Conservation (phyloP, 768 basidiomycete species). For the Pulveroboletus sp. region DNA sequence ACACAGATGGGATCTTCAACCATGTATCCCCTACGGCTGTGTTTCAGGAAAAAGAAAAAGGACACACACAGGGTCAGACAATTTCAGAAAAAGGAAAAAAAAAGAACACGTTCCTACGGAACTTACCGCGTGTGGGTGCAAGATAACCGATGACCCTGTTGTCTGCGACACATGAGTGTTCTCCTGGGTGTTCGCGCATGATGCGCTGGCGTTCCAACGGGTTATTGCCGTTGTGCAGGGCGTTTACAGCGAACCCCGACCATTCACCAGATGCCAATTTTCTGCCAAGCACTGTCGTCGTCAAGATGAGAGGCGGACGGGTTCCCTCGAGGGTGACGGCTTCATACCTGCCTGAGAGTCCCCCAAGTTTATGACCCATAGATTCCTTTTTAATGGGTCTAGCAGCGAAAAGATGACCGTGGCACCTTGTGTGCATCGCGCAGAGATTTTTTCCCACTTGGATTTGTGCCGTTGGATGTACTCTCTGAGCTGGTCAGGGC, state of each 20-base stretch:
- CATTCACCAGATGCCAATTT: constrained; percentile 18
- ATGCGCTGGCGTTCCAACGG: constrained; percentile 25
- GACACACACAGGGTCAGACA: constrained; percentile 12
- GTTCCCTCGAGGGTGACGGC: neutral
- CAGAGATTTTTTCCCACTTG: constrained; percentile 33
- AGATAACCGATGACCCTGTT: constrained; percentile 36
- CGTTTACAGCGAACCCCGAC: constrained; percentile 20
- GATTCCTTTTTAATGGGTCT: constrained; percentile 24
- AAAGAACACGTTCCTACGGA: neutral
- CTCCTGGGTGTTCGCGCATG: constrained; percentile 29
- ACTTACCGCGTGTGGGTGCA: constrained; percentile 35
- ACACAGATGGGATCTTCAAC: constrained; percentile 32
- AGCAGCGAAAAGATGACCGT: constrained; percentile 31
- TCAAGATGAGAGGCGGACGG: neutral
- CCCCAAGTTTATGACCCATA: constrained; percentile 34
- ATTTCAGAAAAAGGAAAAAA: neutral
- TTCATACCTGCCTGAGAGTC: constrained; percentile 33
- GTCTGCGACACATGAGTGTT: constrained; percentile 26
- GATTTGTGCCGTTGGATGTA: constrained; percentile 34
- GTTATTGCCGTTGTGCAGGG: constrained; percentile 31
- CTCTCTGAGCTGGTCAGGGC: constrained; percentile 36
- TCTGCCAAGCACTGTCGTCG: constrained; percentile 18
- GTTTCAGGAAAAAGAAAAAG: neutral
- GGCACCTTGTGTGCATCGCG: constrained; percentile 31
- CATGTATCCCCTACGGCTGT: constrained; percentile 34